phyloP scores from a whole-genome alignment of 2,329 filamentous ascomycete genomes.

The Diplodia corticola region DNA sequence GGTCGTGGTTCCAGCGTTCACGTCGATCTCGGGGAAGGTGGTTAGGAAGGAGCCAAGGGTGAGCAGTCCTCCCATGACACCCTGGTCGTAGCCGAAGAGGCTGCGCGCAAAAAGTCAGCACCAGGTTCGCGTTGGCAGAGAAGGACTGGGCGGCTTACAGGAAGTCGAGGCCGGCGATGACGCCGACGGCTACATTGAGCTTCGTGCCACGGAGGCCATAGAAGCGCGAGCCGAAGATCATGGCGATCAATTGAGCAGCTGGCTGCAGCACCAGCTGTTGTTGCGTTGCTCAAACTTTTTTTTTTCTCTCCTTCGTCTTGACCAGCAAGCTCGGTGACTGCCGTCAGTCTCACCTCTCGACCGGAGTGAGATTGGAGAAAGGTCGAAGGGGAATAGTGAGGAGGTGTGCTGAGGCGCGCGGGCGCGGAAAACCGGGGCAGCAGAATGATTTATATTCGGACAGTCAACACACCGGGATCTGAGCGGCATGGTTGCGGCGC shows the following conservation, averaged over 20 bases:
- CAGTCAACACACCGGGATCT: not conserved
- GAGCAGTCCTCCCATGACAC: constrained; percentile 69
- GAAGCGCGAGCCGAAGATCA: constrained; percentile 43
- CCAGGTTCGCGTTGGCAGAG: not conserved
- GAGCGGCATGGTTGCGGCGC: not conserved
- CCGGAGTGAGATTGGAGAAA: not conserved
- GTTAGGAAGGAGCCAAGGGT: constrained; percentile 64
- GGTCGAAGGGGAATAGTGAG: not conserved
- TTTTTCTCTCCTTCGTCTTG: not conserved
- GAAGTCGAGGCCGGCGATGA: constrained; percentile 73
- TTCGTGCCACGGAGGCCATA: constrained; percentile 65
- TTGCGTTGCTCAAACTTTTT: not conserved
- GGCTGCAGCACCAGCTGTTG: not conserved
- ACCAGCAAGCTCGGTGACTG: not conserved
- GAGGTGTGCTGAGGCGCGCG: not conserved
- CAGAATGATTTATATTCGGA: constrained; percentile 1
- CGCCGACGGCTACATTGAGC: constrained; percentile 67
- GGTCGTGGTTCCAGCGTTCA: constrained; percentile 37
- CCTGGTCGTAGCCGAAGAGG: constrained; percentile 62
- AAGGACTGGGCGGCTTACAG: constrained; percentile 44
- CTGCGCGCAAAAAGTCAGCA: constrained; percentile 26
- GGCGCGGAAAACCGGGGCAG: not conserved
- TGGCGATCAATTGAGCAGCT: not conserved
- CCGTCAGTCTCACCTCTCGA: not conserved
- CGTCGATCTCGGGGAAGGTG: constrained; percentile 45